Percentiles rank a stretch among this genome's conserved stretches.
These are phyloP conservation scores for Hanseniaspora lindneri DNA, from an alignment of 805 yeast species.

Conservation along the genomic window DNA sequence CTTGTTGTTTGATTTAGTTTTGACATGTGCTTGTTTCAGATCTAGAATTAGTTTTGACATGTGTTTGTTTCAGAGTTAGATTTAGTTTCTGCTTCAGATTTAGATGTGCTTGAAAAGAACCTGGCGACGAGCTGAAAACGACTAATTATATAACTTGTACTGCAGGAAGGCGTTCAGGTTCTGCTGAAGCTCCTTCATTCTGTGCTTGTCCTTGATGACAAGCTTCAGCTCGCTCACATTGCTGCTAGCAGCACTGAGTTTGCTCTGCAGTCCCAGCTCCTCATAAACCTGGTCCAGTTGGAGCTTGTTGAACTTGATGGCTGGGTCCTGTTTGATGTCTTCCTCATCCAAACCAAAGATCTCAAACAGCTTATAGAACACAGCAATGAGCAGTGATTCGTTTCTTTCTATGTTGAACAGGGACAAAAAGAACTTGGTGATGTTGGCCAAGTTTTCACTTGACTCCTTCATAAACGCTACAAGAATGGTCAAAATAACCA, in stretches of 20 bases:
- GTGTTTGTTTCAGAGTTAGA: too few species aligned
- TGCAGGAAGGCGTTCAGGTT: conserved; percentile 9
- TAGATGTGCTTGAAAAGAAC: not conserved
- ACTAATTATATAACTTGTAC: conserved; percentile 13
- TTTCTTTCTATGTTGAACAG: conserved; percentile 9
- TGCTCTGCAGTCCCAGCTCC: not conserved
- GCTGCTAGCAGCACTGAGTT: not conserved
- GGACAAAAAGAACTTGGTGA: conserved; percentile 5
- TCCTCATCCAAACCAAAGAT: conserved; percentile 14
- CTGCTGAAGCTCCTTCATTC: conserved; percentile 4
- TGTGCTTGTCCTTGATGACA: conserved; percentile 6
- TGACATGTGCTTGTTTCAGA: not conserved
- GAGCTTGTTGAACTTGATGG: conserved; percentile 1
- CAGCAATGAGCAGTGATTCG: not conserved
- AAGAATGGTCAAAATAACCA: conserved; percentile 2
- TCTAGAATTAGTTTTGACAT: too few species aligned
- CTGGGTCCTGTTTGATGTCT: conserved; percentile 2
- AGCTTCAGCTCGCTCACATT: not conserved
- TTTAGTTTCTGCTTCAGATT: too few species aligned
- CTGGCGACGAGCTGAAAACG: not conserved
- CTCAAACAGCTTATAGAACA: conserved; percentile 12
- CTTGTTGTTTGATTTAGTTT: not conserved
- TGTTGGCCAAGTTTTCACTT: not conserved
- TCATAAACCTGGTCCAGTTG: conserved; percentile 12
- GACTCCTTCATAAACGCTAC: conserved; percentile 1